phyloP scores from a whole-genome alignment of 2,329 filamentous ascomycete species.

The Hypoxylon sp. region DNA sequence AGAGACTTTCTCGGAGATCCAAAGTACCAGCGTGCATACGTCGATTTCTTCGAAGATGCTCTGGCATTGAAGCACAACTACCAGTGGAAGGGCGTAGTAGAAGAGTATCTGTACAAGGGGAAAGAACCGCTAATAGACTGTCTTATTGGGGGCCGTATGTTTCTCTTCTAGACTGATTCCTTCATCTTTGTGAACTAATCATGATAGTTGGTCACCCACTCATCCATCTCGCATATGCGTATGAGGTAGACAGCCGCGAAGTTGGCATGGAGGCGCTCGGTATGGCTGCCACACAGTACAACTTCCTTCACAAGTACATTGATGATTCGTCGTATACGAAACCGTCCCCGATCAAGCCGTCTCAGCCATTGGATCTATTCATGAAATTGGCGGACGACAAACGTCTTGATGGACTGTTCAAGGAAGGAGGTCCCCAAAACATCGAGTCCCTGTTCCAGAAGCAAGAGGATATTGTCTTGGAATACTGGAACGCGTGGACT shows the following conservation, averaged over 20 bases:
- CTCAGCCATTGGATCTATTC: conserved; percentile 77
- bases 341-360: conserved; percentile 68
- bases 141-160: conserved; percentile 80
- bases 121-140: conserved; percentile 84
- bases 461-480: conserved; percentile 76
- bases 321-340: conserved; percentile 79
- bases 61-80: conserved; percentile 79
- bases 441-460: conserved; percentile 75
- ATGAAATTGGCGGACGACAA: conserved; percentile 75
- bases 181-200: conserved; percentile 45
- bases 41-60: conserved; percentile 96
- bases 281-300: conserved; percentile 70
- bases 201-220: conserved; percentile 83
- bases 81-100: conserved; percentile 83
- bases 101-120: conserved; percentile 80
- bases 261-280: conserved; percentile 89
- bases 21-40: conserved; percentile 86
- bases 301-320: conserved; percentile 73
- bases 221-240: conserved; percentile 96
- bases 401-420: conserved; percentile 75
- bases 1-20: conserved; percentile 82
- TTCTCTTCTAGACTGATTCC: conserved; percentile 17
- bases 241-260: conserved; percentile 86
- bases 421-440: conserved; percentile 69
- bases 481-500: conserved; percentile 93